A percentile compares a stretch with the other conserved stretches of the same genome.
Evolutionary conservation across 202 grass and related monocot species (phyloP).

Genomic region (Sporobolus alterniflorus): DNA sequence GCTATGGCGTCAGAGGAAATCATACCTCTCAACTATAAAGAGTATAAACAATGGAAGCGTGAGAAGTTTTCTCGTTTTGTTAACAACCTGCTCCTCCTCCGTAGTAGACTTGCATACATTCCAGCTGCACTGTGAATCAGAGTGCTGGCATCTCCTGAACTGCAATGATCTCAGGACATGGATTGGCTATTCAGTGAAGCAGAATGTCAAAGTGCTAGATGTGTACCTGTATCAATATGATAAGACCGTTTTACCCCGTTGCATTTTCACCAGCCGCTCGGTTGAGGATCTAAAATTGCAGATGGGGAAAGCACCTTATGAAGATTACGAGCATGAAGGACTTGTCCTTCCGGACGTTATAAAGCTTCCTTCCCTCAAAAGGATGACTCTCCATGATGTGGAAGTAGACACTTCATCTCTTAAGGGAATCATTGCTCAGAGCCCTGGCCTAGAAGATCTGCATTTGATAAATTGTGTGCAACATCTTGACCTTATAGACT

Average conservation of each 20-base stretch:
- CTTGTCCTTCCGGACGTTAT: constrained; percentile 31
- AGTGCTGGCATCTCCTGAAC: background rate
- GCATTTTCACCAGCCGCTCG: constrained; percentile 37
- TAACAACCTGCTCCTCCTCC: constrained; percentile 36
- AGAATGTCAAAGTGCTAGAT: constrained; percentile 46
- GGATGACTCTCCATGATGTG: constrained; percentile 19
- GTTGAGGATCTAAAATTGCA: constrained; percentile 33
- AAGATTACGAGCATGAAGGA: background rate
- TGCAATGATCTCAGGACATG: constrained; percentile 32
- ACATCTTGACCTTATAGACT: constrained; percentile 7
- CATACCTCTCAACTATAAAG: constrained; percentile 23
- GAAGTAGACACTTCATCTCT: constrained; percentile 12
- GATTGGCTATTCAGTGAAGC: constrained; percentile 37
- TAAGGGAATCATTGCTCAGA: constrained; percentile 3
- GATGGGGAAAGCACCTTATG: constrained; percentile 2
- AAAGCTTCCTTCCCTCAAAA: constrained; percentile 41
- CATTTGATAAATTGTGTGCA: constrained; percentile 22
- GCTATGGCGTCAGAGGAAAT: constrained; percentile 22
- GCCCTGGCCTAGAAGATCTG: constrained; percentile 33
- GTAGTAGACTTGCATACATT: constrained; percentile 41
- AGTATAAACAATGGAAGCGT: constrained; percentile 16
- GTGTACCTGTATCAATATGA: background rate
- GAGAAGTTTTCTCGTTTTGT: constrained; percentile 34
- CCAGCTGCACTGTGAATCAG: constrained; percentile 4
- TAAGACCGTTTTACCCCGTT: background rate